These are phyloP conservation scores for Fusarium sp. DNA, from an alignment of 2,329 filamentous ascomycete species.

Conservation along the genomic window DNA sequence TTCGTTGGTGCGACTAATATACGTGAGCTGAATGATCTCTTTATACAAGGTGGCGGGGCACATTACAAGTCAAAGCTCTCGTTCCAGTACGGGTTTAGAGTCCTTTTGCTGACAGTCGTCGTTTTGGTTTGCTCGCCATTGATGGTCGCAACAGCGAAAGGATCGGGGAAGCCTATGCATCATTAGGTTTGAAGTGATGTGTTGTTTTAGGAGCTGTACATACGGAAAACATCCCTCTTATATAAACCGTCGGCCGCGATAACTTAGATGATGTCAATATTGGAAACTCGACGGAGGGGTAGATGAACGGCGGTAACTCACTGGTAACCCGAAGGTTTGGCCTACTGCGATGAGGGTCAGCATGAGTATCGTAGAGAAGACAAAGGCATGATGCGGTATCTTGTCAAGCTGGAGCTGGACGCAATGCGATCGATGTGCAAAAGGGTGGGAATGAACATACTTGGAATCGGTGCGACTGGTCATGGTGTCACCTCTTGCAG, in stretches of 20 bases:
- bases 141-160: slow-evolving; percentile 96
- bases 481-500: slow-evolving; percentile 49
- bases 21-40: slow-evolving; percentile 26
- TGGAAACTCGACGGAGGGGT: slow-evolving; percentile 32
- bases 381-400: slow-evolving; percentile 2
- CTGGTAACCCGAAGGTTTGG: slow-evolving; percentile 94
- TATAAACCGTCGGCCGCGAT: slow-evolving; percentile 98
- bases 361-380: slow-evolving; percentile 16
- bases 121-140: slow-evolving; percentile 98
- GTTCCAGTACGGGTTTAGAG: slow-evolving; percentile 99
- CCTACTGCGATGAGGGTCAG: slow-evolving; percentile 66
- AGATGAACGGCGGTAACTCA: slow-evolving; percentile 61
- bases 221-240: slow-evolving; percentile 99
- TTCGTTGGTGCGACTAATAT: slow-evolving; percentile 83
- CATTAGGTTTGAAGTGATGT: slow-evolving; percentile 47
- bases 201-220: slow-evolving; percentile 54
- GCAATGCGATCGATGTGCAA: slow-evolving; percentile 32
- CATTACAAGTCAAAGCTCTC: slow-evolving; percentile 98
- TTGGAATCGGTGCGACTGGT: slow-evolving; percentile 54
- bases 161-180: slow-evolving; percentile 87
- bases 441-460: slow-evolving; percentile 47
- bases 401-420: slow-evolving; percentile 9
- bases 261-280: slow-evolving; percentile 71
- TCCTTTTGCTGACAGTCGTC: slow-evolving; percentile 97
- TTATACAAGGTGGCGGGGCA: slow-evolving; percentile 26